Evolutionary conservation across 2,329 filamentous ascomycete species (phyloP).

Genomic region (Aspergillus nomiae): DNA sequence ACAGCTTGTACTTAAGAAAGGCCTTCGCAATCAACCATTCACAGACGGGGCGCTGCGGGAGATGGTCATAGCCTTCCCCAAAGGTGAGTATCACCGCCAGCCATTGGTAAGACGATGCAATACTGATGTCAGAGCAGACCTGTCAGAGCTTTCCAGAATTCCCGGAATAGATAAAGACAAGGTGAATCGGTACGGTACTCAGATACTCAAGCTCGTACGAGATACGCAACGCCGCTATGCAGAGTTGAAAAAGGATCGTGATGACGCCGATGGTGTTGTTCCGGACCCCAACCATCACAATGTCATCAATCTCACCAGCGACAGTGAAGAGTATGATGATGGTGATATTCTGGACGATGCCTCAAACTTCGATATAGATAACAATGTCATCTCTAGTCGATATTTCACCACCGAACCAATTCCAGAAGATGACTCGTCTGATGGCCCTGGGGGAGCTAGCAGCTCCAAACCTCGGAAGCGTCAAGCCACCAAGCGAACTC

Average conservation of each 20-base stretch:
- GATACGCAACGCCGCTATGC: constrained; percentile 44
- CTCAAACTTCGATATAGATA: constrained; percentile 26
- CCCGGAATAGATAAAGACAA: constrained; percentile 48
- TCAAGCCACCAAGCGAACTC: constrained; percentile 26
- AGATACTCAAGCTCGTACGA: constrained; percentile 45
- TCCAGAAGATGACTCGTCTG: constrained; percentile 22
- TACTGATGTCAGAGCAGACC: constrained; percentile 32
- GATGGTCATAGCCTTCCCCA: constrained; percentile 51
- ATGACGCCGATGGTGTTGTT: constrained; percentile 51
- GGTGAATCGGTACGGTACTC: constrained; percentile 45
- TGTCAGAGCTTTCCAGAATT: constrained; percentile 42
- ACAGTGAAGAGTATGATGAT: constrained; percentile 40
- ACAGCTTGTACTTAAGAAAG: constrained; percentile 46
- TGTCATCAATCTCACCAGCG: constrained; percentile 46
- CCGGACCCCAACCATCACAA: constrained; percentile 50
- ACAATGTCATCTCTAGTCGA: constrained; percentile 33
- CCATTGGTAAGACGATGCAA: not conserved
- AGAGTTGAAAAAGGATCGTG: constrained; percentile 46
- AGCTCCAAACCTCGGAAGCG: constrained; percentile 29
- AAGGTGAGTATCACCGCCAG: constrained; percentile 30
- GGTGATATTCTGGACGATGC: constrained; percentile 33
- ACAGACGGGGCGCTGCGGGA: constrained; percentile 49
- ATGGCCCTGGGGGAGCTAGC: constrained; percentile 17
- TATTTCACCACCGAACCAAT: constrained; percentile 34
- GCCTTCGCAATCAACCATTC: constrained; percentile 49